Evolutionary conservation across 768 basidiomycete genomes (phyloP).

Genomic region (Macrolepiota fuliginosa): DNA sequence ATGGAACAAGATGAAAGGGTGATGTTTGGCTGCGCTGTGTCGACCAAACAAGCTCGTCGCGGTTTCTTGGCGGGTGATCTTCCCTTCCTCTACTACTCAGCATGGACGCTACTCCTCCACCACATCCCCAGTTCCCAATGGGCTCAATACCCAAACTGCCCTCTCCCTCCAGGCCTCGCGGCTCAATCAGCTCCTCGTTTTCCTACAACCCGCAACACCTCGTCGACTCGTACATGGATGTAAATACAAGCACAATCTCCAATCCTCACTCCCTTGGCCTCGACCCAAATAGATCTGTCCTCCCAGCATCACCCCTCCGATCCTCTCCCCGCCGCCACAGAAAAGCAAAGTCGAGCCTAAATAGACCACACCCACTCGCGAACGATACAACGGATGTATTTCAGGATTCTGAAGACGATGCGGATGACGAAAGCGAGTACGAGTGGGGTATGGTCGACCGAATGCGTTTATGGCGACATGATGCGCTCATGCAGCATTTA

Average conservation of each 20-base stretch:
- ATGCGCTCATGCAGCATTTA: constrained; percentile 97
- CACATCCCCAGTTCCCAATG: constrained; percentile 37
- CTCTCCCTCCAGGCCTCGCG: constrained; percentile 53
- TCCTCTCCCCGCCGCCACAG: constrained; percentile 63
- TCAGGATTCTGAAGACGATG: constrained; percentile 61
- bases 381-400: constrained; percentile 78
- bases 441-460: constrained; percentile 91
- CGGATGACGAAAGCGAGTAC: constrained; percentile 53
- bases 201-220: constrained; percentile 81
- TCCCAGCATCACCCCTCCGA: constrained; percentile 68
- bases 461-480: constrained; percentile 96
- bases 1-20: constrained; percentile 19
- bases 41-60: not conserved
- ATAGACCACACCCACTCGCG: constrained; percentile 66
- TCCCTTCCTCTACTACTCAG: not conserved
- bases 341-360: constrained; percentile 47
- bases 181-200: constrained; percentile 77
- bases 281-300: constrained; percentile 79
- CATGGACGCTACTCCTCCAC: constrained; percentile 52
- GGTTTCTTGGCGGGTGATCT: not conserved
- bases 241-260: constrained; percentile 59
- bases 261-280: constrained; percentile 55
- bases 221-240: constrained; percentile 66
- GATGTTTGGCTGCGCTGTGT: constrained; percentile 3
- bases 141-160: constrained; percentile 49